Conservation (phyloP, 768 basidiomycete species). For the Boletus speciosus region DNA sequence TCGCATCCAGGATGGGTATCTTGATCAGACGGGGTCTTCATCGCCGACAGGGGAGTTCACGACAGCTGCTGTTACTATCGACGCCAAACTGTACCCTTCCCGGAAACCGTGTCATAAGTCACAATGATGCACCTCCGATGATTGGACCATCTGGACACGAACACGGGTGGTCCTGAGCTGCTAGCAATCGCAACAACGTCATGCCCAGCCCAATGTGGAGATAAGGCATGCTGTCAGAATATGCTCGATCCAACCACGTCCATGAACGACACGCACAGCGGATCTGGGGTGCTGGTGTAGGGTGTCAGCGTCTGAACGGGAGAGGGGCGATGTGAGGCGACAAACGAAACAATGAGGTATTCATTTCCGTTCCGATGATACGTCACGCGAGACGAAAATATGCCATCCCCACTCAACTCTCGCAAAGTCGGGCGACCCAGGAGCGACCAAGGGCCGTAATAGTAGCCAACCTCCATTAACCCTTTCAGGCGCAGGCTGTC, state of each 20-base stretch:
- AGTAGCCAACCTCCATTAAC: background rate
- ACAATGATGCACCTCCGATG: background rate
- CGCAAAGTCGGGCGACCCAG: background rate
- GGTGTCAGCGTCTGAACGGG: background rate
- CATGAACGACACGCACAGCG: background rate
- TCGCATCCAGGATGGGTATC: background rate
- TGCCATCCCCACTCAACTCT: background rate
- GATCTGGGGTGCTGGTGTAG: background rate
- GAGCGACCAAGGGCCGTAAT: background rate
- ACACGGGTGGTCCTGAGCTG: background rate
- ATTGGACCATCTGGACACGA: background rate
- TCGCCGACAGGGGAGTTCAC: background rate
- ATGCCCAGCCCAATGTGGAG: background rate
- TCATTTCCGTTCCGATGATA: conserved; percentile 14
- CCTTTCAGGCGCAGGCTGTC: background rate
- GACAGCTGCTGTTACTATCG: background rate
- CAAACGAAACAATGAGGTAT: background rate
- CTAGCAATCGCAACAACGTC: background rate
- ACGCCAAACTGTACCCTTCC: background rate
- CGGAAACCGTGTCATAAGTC: background rate
- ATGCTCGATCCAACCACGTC: background rate
- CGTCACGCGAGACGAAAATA: background rate
- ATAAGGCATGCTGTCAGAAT: background rate
- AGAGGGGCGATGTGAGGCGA: background rate
- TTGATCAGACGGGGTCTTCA: background rate